Percentiles rank a stretch among this genome's conserved stretches.
Conservation (phyloP, 73 alveolate genomes). For the Paramecium primaurelia region DNA sequence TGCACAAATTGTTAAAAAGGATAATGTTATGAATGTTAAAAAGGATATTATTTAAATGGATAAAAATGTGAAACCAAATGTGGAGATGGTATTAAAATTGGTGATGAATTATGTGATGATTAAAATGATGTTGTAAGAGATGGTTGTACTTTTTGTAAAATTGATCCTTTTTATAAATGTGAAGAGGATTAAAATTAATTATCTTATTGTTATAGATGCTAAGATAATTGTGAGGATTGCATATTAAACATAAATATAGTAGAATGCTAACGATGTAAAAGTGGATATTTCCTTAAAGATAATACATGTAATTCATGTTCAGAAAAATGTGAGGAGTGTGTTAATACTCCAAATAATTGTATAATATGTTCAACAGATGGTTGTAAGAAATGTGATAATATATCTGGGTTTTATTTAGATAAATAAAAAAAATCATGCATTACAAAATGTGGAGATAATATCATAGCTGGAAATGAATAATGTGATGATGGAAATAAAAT, state of each 20-base stretch:
- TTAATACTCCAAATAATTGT: background rate
- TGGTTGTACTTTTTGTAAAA: conserved; percentile 67
- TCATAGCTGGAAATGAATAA: background rate
- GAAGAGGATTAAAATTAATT: conserved; percentile 41
- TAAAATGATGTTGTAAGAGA: conserved; percentile 58
- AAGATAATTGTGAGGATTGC: conserved; percentile 38
- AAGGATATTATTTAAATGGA: background rate
- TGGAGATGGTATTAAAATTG: conserved; percentile 4
- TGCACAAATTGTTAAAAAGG: background rate
- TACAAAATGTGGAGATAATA: conserved; percentile 8
- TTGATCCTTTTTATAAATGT: conserved; percentile 74
- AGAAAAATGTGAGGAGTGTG: background rate
- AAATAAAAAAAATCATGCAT: background rate
- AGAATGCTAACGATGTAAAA: background rate
- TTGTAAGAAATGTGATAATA: background rate
- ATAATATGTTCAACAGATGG: background rate
- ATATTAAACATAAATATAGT: background rate
- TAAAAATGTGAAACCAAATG: conserved; percentile 64
- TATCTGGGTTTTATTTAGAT: background rate
- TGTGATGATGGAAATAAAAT: conserved; percentile 40
- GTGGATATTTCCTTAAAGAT: background rate
- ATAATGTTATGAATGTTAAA: background rate
- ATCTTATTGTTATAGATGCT: conserved; percentile 62
- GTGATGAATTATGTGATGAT: conserved; percentile 66
- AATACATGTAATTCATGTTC: background rate